phyloP scores from a whole-genome alignment of 176 grass and related monocot genomes.

The Tillandsia leiboldiana region DNA sequence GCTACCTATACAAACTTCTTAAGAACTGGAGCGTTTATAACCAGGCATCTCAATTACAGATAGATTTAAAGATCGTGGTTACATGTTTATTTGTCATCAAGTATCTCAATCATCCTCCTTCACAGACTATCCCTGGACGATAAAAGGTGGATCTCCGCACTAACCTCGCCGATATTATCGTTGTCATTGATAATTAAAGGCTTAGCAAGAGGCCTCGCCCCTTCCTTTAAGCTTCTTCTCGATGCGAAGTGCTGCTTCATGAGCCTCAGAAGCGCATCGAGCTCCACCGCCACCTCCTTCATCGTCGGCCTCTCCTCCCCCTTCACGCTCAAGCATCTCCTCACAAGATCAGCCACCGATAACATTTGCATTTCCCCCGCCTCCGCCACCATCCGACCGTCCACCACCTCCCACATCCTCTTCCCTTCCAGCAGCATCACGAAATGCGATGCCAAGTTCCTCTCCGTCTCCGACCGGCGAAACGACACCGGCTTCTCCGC shows the following conservation, averaged over 20 bases:
- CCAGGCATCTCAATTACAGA: no score
- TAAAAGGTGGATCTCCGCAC: no score
- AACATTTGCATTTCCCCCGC: slow-evolving; percentile 29
- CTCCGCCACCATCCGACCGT: slow-evolving; percentile 29
- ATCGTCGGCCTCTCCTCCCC: slow-evolving; percentile 38
- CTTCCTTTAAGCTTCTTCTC: no score
- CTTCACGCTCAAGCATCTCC: slow-evolving; percentile 39
- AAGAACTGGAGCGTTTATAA: no score
- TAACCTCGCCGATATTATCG: no score
- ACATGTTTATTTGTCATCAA: no score
- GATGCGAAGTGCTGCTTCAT: neutral
- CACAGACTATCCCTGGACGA: no score
- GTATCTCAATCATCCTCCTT: no score
- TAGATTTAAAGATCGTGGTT: no score
- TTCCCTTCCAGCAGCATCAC: slow-evolving; percentile 24
- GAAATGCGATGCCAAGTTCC: slow-evolving; percentile 36
- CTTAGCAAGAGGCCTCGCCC: no score
- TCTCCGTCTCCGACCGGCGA: slow-evolving; percentile 24
- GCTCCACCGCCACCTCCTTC: slow-evolving; percentile 31
- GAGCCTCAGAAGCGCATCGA: slow-evolving; percentile 23
- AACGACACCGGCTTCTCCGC: slow-evolving; percentile 33
- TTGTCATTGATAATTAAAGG: no score
- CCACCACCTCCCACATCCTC: slow-evolving; percentile 23
- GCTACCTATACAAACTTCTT: no score
- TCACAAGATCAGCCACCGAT: slow-evolving; percentile 23